Percentiles rank a stretch among this genome's conserved stretches.
phyloP scores from a whole-genome alignment of 345 rosid genomes.

The Hevea brasiliensis region DNA sequence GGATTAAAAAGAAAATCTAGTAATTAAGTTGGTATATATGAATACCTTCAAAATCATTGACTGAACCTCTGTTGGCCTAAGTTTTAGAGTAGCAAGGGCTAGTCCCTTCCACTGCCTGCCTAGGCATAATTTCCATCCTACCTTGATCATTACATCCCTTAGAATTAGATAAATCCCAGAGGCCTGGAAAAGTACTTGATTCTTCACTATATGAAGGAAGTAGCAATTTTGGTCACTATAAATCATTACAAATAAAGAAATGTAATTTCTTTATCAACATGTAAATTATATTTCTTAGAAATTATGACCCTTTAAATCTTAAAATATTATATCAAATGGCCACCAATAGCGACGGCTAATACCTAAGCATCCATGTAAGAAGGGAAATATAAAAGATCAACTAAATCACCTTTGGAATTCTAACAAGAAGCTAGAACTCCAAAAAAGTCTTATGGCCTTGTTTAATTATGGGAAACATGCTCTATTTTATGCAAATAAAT shows the following conservation, averaged over 20 bases:
- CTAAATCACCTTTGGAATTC: not conserved
- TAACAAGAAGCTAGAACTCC: not conserved
- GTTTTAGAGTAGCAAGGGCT: conserved; percentile 56
- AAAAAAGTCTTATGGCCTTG: too few relatives aligned
- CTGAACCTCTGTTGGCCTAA: conserved; percentile 57
- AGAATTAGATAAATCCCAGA: conserved; percentile 50
- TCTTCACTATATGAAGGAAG: conserved; percentile 56
- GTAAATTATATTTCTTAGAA: not conserved
- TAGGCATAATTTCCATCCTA: conserved; percentile 65
- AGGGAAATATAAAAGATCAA: not conserved
- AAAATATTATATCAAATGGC: not conserved
- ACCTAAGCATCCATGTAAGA: not conserved
- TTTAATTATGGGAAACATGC: too few relatives aligned
- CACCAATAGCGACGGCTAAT: not conserved
- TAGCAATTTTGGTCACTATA: conserved; percentile 16
- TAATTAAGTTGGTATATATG: not conserved
- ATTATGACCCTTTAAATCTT: not conserved
- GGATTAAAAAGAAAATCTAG: conserved; percentile 9
- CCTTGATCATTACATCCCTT: conserved; percentile 37
- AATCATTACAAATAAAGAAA: not conserved
- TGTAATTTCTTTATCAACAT: not conserved
- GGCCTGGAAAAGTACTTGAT: conserved; percentile 52
- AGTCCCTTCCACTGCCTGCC: conserved; percentile 67
- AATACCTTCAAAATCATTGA: conserved; percentile 76
- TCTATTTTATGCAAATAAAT: too few relatives aligned